phyloP scores from a whole-genome alignment of 768 basidiomycete species.

The Macrolepiota fuliginosa region DNA sequence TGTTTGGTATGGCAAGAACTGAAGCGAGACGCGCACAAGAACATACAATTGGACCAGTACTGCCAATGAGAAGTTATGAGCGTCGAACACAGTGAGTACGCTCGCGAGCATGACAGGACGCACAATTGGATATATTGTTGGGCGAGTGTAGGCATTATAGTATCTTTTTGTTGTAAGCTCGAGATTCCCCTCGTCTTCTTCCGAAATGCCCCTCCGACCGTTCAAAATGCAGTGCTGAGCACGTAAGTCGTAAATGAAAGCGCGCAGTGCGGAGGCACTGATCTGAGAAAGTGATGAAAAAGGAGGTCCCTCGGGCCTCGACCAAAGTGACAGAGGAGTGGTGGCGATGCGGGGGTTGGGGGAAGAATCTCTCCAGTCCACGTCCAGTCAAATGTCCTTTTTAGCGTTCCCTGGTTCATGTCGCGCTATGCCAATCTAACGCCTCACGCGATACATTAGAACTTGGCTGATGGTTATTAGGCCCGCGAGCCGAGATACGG shows the following conservation, averaged over 20 bases:
- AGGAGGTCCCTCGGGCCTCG: background rate
- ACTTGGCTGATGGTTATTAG: background rate
- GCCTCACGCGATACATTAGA: background rate
- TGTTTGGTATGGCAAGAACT: background rate
- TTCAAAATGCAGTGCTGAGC: background rate
- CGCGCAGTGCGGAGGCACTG: background rate
- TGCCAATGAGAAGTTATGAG: background rate
- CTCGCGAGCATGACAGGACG: background rate
- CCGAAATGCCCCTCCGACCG: background rate
- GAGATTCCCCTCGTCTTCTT: background rate
- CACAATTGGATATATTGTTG: background rate
- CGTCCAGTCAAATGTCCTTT: background rate
- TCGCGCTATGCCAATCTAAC: constrained; percentile 3
- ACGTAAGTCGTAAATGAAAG: background rate
- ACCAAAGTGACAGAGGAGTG: background rate
- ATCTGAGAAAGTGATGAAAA: background rate
- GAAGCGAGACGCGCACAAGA: background rate
- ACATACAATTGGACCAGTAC: constrained; percentile 9
- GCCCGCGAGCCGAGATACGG: background rate
- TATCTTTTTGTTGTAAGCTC: background rate
- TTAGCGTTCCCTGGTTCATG: background rate
- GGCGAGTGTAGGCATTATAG: background rate
- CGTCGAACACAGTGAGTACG: background rate
- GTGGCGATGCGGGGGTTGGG: background rate
- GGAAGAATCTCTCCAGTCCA: background rate